phyloP scores from a whole-genome alignment of 2,329 filamentous ascomycete genomes.

The Trichoderma gracile region DNA sequence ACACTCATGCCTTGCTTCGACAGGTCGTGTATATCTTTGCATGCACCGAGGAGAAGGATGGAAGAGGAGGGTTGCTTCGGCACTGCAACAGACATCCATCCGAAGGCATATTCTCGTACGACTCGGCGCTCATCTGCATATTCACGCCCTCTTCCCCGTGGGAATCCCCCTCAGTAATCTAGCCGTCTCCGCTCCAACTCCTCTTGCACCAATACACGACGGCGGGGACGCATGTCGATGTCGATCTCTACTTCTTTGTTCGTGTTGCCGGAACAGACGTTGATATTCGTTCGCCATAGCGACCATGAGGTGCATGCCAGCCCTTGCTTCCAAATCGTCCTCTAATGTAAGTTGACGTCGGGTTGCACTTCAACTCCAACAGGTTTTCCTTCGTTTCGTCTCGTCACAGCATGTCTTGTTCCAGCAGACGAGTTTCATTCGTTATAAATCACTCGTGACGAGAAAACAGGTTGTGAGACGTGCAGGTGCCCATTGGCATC shows the following conservation, averaged over 20 bases:
- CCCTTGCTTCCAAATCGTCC: neutral
- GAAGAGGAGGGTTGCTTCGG: conserved; percentile 12
- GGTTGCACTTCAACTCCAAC: conserved; percentile 4
- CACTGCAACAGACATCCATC: conserved; percentile 6
- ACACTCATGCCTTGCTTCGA: neutral
- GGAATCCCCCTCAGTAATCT: conserved; percentile 20
- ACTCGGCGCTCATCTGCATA: neutral
- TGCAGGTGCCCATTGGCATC: neutral
- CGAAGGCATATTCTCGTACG: conserved; percentile 8
- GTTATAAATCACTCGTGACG: neutral
- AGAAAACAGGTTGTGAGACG: conserved; percentile 7
- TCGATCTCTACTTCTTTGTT: conserved; percentile 19
- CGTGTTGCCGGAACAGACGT: neutral
- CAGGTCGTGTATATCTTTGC: neutral
- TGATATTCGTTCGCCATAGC: neutral
- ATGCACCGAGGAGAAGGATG: neutral
- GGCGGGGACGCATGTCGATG: conserved; percentile 17
- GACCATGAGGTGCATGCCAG: neutral
- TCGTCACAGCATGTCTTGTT: neutral
- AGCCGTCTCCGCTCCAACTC: conserved; percentile 14
- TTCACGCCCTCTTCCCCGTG: conserved; percentile 6
- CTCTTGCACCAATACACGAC: conserved; percentile 12
- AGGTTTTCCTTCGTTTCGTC: neutral
- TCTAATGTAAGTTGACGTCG: conserved; percentile 22
- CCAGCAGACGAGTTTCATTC: neutral